A percentile compares a stretch with the other conserved stretches of the same genome.
Conservation (phyloP, 2,329 filamentous ascomycete species). For the Triangularia verruculosa region DNA sequence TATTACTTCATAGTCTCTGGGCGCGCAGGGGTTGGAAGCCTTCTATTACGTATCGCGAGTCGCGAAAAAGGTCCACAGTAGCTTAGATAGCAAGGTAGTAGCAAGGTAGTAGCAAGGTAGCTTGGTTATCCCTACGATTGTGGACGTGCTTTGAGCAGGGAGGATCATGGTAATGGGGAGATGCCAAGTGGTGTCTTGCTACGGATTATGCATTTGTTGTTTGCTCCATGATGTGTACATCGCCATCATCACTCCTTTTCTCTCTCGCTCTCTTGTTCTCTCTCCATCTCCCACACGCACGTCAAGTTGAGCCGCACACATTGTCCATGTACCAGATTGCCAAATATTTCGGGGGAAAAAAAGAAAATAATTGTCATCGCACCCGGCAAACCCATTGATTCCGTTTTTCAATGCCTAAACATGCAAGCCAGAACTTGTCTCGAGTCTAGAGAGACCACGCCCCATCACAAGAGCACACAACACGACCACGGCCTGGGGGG, state of each 20-base stretch:
- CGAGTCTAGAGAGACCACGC: conserved; percentile 23
- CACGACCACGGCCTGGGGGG: conserved; percentile 9
- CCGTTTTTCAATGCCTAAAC: conserved; percentile 53
- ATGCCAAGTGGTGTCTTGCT: neutral
- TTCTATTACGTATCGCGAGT: neutral
- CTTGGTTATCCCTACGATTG: too few species aligned
- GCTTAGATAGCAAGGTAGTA: neutral
- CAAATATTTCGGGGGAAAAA: neutral
- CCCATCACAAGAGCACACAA: conserved; percentile 16
- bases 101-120: neutral
- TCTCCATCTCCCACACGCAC: neutral
- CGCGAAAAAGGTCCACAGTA: neutral
- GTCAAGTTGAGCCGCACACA: neutral
- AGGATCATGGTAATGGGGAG: too few species aligned
- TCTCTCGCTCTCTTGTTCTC: neutral
- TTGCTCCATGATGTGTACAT: neutral
- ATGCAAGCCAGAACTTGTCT: conserved; percentile 41
- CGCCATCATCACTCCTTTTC: neutral
- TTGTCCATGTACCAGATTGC: neutral
- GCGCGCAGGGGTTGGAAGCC: neutral
- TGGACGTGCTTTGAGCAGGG: neutral
- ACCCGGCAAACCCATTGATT: conserved; percentile 43
- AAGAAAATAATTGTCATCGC: conserved; percentile 20
- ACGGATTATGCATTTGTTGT: neutral
- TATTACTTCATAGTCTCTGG: neutral